Evolutionary conservation across 2,329 filamentous ascomycete species (phyloP).

Genomic region (Karstenula rhodostoma): DNA sequence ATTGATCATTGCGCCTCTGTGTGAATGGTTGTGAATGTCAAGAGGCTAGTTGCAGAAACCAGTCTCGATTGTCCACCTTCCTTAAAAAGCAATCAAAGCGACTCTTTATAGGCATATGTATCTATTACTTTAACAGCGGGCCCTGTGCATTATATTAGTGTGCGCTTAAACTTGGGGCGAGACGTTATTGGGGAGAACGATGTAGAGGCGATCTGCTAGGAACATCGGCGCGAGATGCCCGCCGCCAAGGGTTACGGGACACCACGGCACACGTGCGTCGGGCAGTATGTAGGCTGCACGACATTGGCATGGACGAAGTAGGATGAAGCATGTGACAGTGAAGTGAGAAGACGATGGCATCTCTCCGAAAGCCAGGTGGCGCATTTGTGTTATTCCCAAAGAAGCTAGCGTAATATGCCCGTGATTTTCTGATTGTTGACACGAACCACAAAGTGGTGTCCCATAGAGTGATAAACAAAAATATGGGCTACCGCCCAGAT

Average conservation of each 20-base stretch:
- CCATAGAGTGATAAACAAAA: too few species aligned
- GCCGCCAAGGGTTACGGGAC: constrained; percentile 5
- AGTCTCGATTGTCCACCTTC: not conserved
- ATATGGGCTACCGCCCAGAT: too few species aligned
- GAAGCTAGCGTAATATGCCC: not conserved
- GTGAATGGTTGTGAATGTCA: not conserved
- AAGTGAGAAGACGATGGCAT: not conserved
- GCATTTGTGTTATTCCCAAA: not conserved
- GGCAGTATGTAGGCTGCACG: not conserved
- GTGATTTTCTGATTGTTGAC: not conserved
- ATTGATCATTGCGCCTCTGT: not conserved
- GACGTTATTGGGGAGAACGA: constrained; percentile 6
- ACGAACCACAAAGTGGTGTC: too few species aligned
- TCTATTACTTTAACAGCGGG: not conserved
- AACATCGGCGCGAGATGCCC: constrained; percentile 15
- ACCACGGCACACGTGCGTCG: not conserved
- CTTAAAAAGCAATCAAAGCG: not conserved
- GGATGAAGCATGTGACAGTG: not conserved
- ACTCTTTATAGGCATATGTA: not conserved
- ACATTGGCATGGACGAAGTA: not conserved
- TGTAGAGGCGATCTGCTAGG: constrained; percentile 9
- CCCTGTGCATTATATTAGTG: constrained; percentile 12
- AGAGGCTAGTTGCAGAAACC: not conserved
- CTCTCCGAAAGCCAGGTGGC: not conserved
- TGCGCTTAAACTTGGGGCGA: constrained; percentile 7